These are phyloP conservation scores for Tuctoria greenei DNA, from an alignment of 176 grass and related monocot genomes.

Conservation along the genomic window DNA sequence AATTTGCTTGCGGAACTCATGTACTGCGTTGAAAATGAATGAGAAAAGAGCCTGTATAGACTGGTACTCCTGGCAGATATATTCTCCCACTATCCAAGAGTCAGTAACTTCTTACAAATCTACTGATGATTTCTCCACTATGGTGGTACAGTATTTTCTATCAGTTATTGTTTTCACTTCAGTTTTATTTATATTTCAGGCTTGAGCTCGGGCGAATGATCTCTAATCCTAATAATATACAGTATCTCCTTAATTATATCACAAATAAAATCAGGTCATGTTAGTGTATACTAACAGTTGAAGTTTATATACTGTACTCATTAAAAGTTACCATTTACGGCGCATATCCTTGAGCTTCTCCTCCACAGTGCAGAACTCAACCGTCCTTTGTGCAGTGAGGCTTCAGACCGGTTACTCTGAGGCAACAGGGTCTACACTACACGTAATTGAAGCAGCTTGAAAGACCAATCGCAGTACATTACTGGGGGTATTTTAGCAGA, in stretches of 20 bases:
- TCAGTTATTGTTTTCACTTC: neutral
- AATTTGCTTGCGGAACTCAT: neutral
- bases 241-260: no score
- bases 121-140: neutral
- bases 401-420: no score
- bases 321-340: no score
- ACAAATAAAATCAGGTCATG: neutral
- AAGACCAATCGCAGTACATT: conserved; percentile 14
- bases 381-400: no score
- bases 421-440: no score
- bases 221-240: neutral
- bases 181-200: neutral
- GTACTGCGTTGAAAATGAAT: neutral
- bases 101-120: neutral
- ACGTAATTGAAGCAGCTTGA: neutral
- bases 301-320: no score
- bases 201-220: neutral
- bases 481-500: conserved; percentile 7
- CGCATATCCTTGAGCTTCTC: no score
- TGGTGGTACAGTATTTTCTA: neutral
- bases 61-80: neutral
- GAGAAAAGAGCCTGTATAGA: no score
- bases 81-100: neutral
- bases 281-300: neutral
- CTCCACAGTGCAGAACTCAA: no score